A percentile compares a stretch with the other conserved stretches of the same genome.
These are phyloP conservation scores for Moelleriella libera DNA, from an alignment of 2,329 filamentous ascomycete species.

Conservation along the genomic window DNA sequence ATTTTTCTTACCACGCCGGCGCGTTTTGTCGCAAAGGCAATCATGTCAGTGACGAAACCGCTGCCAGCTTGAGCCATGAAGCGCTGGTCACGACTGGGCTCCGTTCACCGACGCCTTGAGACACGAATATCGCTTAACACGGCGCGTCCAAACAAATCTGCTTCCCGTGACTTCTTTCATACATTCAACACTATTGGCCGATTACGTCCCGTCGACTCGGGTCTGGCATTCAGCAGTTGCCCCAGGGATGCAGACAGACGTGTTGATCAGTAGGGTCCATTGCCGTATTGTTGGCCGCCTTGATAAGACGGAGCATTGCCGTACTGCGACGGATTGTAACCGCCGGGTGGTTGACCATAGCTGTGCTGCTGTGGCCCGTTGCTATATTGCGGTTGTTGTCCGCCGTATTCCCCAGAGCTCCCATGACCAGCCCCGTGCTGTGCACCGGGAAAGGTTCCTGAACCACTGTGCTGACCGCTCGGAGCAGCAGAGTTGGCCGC, in stretches of 20 bases:
- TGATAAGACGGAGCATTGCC: conserved; percentile 12
- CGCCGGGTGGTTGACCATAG: conserved; percentile 3
- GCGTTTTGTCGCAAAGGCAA: too few relatives aligned
- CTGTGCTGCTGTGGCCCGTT: conserved; percentile 6
- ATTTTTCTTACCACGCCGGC: too few relatives aligned
- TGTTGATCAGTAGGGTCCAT: conserved; percentile 4
- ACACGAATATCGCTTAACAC: too few relatives aligned
- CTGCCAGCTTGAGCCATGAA: too few relatives aligned
- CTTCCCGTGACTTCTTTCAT: too few relatives aligned
- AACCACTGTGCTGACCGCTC: conserved; percentile 11
- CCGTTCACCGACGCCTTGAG: too few relatives aligned
- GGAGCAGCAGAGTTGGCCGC: conserved; percentile 6
- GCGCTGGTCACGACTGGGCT: too few relatives aligned
- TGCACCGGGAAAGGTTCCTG: conserved; percentile 6
- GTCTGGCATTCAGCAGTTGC: not conserved
- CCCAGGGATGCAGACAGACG: not conserved
- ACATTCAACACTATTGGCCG: too few relatives aligned
- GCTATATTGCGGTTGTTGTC: conserved; percentile 10
- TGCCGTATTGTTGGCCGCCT: conserved; percentile 9
- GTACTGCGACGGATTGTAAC: conserved; percentile 12
- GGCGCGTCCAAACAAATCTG: too few relatives aligned
- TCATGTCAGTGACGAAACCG: too few relatives aligned
- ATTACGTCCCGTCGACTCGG: too few relatives aligned
- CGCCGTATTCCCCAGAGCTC: conserved; percentile 7
- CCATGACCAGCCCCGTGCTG: conserved; percentile 13